Conservation (phyloP, 768 basidiomycete genomes). For the Pleurotus cornucopiae region DNA sequence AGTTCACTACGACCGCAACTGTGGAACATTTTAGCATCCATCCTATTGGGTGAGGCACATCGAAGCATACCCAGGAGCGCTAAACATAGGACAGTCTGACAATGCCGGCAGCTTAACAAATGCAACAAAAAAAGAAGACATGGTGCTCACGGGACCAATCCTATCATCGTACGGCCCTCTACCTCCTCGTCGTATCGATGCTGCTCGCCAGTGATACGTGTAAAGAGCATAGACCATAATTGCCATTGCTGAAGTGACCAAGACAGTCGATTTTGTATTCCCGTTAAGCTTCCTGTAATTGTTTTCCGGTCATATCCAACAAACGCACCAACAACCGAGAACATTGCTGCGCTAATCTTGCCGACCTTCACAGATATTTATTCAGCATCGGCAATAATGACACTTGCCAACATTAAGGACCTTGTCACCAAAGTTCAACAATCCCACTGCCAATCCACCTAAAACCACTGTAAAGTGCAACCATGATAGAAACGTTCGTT, state of each 20-base stretch:
- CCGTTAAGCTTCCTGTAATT: too few relatives aligned
- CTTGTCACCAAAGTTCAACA: constrained; percentile 98
- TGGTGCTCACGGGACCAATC: constrained; percentile 78
- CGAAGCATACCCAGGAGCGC: constrained; percentile 61
- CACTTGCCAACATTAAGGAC: constrained; percentile 32
- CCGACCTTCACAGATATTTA: constrained; percentile 57
- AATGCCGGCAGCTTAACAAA: constrained; percentile 10
- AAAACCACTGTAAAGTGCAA: constrained; percentile 97
- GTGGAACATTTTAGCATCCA: constrained; percentile 11
- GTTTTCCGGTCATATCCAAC: too few relatives aligned
- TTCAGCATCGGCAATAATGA: constrained; percentile 1
- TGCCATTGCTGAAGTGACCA: constrained; percentile 66
- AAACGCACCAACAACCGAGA: constrained; percentile 83
- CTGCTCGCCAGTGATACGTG: constrained; percentile 95
- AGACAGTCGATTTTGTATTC: too few relatives aligned
- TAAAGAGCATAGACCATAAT: constrained; percentile 96
- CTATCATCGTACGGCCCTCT: constrained; percentile 96
- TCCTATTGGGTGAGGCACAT: background rate
- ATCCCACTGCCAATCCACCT: constrained; percentile 90
- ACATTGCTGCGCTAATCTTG: constrained; percentile 94
- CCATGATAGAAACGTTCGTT: constrained; percentile 97
- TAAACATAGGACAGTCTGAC: constrained; percentile 76
- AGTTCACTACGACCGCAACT: constrained; percentile 86
- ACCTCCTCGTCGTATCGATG: constrained; percentile 86
- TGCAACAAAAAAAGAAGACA: constrained; percentile 4